Base-by-base conservation (phyloP, 495 filamentous ascomycete genomes). In the Annulohypoxylon nitens region DNA sequence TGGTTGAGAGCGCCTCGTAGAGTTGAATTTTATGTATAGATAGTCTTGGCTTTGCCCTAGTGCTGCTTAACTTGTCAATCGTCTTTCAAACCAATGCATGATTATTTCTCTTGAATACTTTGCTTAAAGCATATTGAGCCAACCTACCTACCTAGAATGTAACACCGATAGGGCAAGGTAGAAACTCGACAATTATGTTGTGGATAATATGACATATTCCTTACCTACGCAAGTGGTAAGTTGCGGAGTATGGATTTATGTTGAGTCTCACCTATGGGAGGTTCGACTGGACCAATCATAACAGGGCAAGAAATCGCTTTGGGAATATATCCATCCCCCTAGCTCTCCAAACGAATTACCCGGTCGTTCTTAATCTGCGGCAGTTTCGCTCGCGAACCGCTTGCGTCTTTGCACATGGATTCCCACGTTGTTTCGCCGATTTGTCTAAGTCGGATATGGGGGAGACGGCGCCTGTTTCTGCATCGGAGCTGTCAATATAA, bases 351-450 rank as follows among this genome's bases (percentile, higher is more conserved):
- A 7, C 30, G 61, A 39, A 71, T 67, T 71, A 71, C 57, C 69
- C 69, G 62, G 69, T 62, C 26, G 33, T 39, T 66, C 20, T 67
- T 62, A 65, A 67, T 67, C 54, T 67, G 39, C 62, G 62, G 69
- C 69, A 71, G 62, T 71, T 71, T 50, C 51, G 9, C 20, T 63
- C 20, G 16, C 61, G 61, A 60, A 60, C 61, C 54, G 54, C 51
- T 64, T 54, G 41, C 16, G 18, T 34, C 9, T 45, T 43, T 50
- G 43, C 18, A 10, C 23, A 25, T 61, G 39, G 43, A 6, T 10
- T 55, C 36, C 47, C 12, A 45, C 33, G 36, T 12, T 33, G n/a
- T 25, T n/a, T 10, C 57, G 7, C 14, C 12, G 57, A 55, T 23
- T 55, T 69, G 57, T 5, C 10, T 36, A 33, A 61, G 23, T 23